Base-by-base conservation (phyloP, 2,329 filamentous ascomycete genomes). In the Gyromitra esculenta region DNA sequence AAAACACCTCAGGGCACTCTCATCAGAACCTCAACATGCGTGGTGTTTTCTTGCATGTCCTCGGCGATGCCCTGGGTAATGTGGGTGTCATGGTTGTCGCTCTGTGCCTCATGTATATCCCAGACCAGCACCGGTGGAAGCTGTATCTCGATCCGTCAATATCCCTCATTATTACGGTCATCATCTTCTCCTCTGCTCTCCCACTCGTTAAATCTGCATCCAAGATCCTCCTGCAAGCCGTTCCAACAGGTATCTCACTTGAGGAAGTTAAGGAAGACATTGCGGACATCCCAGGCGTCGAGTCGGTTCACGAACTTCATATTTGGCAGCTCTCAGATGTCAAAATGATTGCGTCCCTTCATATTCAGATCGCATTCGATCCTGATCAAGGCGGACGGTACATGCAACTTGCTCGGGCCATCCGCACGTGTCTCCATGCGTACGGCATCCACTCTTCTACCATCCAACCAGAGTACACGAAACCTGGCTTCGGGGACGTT, bases 261-360 rank as follows among this genome's bases (percentile, higher is more conserved):
- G 91, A 94, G 79, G 92, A 98, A 76, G 95, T 99, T 83, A 92
- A 93, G 80, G 91, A 95, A 79, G 96, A 99, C 82, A 97, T 99
- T 69, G 89, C 94, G 82, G 85, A 88, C 15, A 89, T 99, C 5
- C 91, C 92, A 0, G 94, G 94, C 54, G 92, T 99, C 62, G 86
- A 96, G 77, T 93, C 92, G 82, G 97, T 94, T 82, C 96, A 99
- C 84, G 95, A 99, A 83, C 88, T 99, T 25, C 96, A 99, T 83
- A 94, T 99, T 78, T 99, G 96, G 96, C 95, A 98, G 84, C 88
- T 99, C 43, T 97, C 92, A 15, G 95, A 98, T 82, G 96, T 94
- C 67, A 97, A 97, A 85, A 87, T 97, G 43, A 91, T 99, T 48
- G 95, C 96, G 11, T 96, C 92, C 9, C 89, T 99, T 84, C 96